Evolutionary conservation across 352 stramenopile species (phyloP).

Genomic region (Phytophthora ramorum): DNA sequence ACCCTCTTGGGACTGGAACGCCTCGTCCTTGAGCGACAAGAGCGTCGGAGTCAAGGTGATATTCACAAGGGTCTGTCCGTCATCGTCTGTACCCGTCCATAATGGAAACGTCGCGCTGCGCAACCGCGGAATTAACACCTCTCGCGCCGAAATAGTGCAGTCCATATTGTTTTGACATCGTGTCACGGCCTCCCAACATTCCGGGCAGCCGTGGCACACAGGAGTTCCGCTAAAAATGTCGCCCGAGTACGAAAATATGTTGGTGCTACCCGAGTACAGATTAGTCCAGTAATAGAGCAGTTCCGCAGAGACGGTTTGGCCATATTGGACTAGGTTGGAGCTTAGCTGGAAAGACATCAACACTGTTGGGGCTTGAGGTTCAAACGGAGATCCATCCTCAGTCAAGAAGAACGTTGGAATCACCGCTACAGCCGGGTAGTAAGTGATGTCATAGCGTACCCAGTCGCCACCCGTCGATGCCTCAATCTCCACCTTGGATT

Average conservation of each 20-base stretch:
- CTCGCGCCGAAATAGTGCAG: constrained; percentile 14
- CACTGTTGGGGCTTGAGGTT: neutral
- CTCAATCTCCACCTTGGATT: constrained; percentile 9
- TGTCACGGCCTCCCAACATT: constrained; percentile 26
- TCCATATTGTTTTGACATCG: constrained; percentile 28
- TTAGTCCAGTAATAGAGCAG: constrained; percentile 27
- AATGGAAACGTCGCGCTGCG: constrained; percentile 11
- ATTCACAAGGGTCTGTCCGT: neutral
- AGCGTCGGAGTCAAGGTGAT: constrained; percentile 15
- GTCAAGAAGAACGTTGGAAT: constrained; percentile 18
- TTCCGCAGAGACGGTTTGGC: constrained; percentile 4
- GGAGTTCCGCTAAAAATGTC: constrained; percentile 16
- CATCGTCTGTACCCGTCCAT: constrained; percentile 1
- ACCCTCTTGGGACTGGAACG: constrained; percentile 24
- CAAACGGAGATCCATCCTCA: neutral
- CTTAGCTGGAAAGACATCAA: constrained; percentile 21
- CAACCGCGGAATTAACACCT: constrained; percentile 22
- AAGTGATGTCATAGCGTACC: constrained; percentile 12
- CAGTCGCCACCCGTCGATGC: neutral
- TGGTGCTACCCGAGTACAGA: neutral
- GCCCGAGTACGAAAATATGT: constrained; percentile 2
- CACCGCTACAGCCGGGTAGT: constrained; percentile 5
- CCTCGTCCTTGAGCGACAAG: constrained; percentile 13
- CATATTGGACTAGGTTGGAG: constrained; percentile 22
- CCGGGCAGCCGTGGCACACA: constrained; percentile 22